phyloP scores from a whole-genome alignment of 2,329 filamentous ascomycete species.

The Fusarium globosum region DNA sequence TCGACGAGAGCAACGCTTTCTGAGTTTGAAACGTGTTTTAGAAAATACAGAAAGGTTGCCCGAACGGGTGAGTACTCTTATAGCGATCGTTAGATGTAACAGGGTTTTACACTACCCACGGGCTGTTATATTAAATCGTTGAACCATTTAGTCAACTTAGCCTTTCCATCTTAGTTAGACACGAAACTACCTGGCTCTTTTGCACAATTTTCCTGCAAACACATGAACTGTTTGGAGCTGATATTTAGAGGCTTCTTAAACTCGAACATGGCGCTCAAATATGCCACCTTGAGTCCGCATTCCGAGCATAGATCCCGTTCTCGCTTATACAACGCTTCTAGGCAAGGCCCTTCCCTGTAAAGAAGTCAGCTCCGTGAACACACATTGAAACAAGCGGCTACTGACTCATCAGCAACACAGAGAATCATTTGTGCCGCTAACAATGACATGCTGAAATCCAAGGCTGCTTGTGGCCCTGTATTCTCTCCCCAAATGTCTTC shows the following conservation, averaged over 20 bases:
- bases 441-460: neutral
- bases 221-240: accelerated
- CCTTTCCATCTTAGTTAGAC: neutral
- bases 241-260: neutral
- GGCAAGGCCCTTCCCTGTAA: neutral
- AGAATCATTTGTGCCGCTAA: neutral
- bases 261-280: neutral
- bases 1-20: neutral
- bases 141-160: no score
- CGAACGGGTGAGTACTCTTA: neutral
- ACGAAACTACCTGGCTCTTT: neutral
- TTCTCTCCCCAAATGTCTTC: neutral
- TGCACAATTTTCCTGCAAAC: neutral
- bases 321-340: neutral
- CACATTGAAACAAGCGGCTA: neutral
- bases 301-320: neutral
- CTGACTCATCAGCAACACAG: neutral
- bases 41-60: no score
- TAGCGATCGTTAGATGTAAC: neutral
- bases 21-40: no score
- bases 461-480: neutral
- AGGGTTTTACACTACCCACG: no score
- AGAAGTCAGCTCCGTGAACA: neutral
- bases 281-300: neutral
- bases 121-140: neutral